Conservation (phyloP, 805 yeast species). For the Sungouiella thailandica region DNA sequence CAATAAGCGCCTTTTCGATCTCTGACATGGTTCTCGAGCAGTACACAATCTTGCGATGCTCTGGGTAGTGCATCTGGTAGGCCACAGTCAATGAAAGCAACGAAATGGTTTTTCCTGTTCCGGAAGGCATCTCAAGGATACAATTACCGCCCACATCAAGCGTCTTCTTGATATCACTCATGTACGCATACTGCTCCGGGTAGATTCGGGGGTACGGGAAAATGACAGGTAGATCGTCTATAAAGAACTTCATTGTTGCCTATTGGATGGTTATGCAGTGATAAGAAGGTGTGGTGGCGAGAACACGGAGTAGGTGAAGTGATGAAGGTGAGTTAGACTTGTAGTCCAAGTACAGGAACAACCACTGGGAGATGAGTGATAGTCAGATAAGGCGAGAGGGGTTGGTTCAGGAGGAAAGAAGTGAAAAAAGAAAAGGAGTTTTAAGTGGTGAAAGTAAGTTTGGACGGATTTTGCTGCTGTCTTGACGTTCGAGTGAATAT, state of each 20-base stretch:
- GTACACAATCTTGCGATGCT: constrained; percentile 87
- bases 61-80: constrained; percentile 92
- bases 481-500: too few relatives aligned
- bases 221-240: constrained; percentile 91
- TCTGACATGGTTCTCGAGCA: constrained; percentile 99
- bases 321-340: too few relatives aligned
- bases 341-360: too few relatives aligned
- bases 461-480: too few relatives aligned
- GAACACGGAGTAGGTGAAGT: too few relatives aligned
- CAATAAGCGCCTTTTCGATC: constrained; percentile 94
- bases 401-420: too few relatives aligned
- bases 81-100: constrained; percentile 88
- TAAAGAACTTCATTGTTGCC: constrained; percentile 61
- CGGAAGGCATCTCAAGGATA: constrained; percentile 98
- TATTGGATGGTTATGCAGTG: not conserved
- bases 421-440: too few relatives aligned
- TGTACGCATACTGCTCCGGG: constrained; percentile 97
- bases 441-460: too few relatives aligned
- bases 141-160: constrained; percentile 96
- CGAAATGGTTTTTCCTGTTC: constrained; percentile 96
- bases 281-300: too few relatives aligned
- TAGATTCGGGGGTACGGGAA: constrained; percentile 96
- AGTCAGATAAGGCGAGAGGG: too few relatives aligned
- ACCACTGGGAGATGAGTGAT: too few relatives aligned
- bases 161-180: constrained; percentile 92